phyloP scores from a whole-genome alignment of 2,329 filamentous ascomycete genomes.

The Camptophora hylomeconis region DNA sequence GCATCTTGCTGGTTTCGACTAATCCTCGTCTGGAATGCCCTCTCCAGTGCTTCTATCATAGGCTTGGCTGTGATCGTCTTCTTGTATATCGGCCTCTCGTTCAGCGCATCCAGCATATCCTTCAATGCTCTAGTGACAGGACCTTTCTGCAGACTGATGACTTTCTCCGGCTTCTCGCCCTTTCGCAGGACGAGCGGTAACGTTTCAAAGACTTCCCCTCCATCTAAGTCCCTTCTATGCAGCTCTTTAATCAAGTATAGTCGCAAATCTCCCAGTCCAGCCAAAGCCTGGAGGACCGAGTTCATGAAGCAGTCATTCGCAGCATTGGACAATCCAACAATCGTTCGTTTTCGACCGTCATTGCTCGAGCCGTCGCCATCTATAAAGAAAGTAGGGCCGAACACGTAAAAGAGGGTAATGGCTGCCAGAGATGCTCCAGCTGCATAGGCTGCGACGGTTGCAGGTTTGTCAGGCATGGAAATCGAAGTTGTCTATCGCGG shows the following conservation, averaged over 20 bases:
- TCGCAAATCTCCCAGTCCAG: constrained; percentile 76
- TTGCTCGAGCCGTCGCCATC: constrained; percentile 57
- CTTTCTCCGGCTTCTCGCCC: constrained; percentile 32
- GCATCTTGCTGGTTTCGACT: constrained; percentile 94
- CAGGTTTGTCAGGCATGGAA: constrained; percentile 65
- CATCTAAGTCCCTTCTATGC: constrained; percentile 70
- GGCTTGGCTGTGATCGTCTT: constrained; percentile 84
- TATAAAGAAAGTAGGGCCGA: constrained; percentile 91
- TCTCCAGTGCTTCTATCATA: constrained; percentile 73
- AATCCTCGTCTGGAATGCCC: constrained; percentile 77
- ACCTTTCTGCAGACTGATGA: constrained; percentile 58
- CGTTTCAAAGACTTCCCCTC: constrained; percentile 58
- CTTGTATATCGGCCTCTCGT: constrained; percentile 82
- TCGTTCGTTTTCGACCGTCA: constrained; percentile 60
- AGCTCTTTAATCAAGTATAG: constrained; percentile 86
- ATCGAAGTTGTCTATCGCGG: background rate
- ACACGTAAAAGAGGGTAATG: constrained; percentile 90
- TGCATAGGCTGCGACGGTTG: constrained; percentile 81
- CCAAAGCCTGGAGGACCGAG: constrained; percentile 83
- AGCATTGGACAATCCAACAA: constrained; percentile 77
- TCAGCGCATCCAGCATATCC: constrained; percentile 80
- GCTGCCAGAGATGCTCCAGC: constrained; percentile 91
- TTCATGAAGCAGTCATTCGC: constrained; percentile 98
- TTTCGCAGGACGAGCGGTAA: constrained; percentile 29
- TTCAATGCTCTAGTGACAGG: constrained; percentile 79